These are phyloP conservation scores for Cystobasidium tubakii DNA, from an alignment of 768 basidiomycete genomes.

Conservation along the genomic window DNA sequence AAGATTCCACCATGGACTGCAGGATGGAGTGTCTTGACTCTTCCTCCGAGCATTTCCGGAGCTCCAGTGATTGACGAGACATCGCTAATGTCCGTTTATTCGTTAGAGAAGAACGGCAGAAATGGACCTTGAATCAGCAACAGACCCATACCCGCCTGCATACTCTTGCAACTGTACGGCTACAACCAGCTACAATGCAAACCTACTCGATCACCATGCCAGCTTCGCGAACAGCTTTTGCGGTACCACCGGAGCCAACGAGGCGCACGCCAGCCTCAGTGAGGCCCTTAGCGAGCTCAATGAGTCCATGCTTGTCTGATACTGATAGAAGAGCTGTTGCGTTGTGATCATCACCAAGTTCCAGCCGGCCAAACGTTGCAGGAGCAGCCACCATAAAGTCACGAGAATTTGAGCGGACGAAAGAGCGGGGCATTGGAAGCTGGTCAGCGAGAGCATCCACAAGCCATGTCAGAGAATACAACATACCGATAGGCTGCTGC, in stretches of 20 bases:
- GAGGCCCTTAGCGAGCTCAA: slow-evolving; percentile 83
- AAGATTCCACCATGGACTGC: slow-evolving; percentile 97
- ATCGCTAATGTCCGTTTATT: slow-evolving; percentile 59
- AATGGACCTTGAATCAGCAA: no score
- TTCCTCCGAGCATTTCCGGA: slow-evolving; percentile 96
- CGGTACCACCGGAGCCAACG: slow-evolving; percentile 92
- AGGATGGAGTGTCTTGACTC: slow-evolving; percentile 97
- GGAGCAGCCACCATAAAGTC: neutral
- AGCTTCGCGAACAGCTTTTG: slow-evolving; percentile 91
- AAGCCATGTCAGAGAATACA: neutral
- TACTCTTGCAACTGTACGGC: no score
- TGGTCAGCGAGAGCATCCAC: neutral
- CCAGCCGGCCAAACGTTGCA: no score
- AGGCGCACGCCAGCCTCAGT: slow-evolving; percentile 73
- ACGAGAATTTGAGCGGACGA: slow-evolving; percentile 5
- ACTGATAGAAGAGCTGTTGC: slow-evolving; percentile 74
- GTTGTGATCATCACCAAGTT: neutral
- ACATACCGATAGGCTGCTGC: slow-evolving; percentile 10
- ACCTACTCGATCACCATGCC: slow-evolving; percentile 82
- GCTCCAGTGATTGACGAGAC: slow-evolving; percentile 95
- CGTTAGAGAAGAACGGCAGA: no score
- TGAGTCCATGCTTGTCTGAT: slow-evolving; percentile 85
- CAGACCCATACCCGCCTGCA: no score
- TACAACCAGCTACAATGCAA: no score
- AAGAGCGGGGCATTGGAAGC: neutral